Evolutionary conservation across 2,329 filamentous ascomycete species (phyloP), one percentile per base, ranked within the genome.

Genomic region (Mariannaea elegans): DNA sequence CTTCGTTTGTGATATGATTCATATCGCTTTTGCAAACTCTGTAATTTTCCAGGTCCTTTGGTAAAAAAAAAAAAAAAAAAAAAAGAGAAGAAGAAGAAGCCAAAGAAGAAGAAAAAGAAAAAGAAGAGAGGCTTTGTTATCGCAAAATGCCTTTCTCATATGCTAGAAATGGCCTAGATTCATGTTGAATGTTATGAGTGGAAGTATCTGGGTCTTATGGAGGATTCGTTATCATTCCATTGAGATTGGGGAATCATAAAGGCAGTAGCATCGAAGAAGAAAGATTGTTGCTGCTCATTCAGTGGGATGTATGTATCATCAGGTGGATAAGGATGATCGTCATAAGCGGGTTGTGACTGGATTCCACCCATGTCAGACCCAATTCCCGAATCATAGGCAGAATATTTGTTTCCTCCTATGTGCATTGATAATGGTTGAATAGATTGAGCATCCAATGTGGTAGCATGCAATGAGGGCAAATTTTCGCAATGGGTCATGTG

Each of bases 321-420:
- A n/a, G 19, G 23, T 8, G 6, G 7, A 23, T 12, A 38, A 27
- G 9, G 5, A 3, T 39, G 19, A 1, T 54, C 48, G 10, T 51
- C 49, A 24, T 14, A 34, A 18, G 31, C 8, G 13, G 10, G n/a
- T n/a, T 46, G 31, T 3, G 32, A 54, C 4, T 16, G 31, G 4
- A 46, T 42, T 14, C 38, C 49, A 24, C 41, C 31, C 5, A 18
- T 27, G 23, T 54, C 39, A 12, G 51, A 46, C 18, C 51, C 42
- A 39, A 46, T 46, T 2, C 21, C 51, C 1, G 51, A 54, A 14
- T 54, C 51, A 31, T 54, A 19, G 23, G 51, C 21, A 10, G 32
- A 16, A 38, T 27, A 46, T 18, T 18, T 45, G n/a, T 23, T 42
- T 44, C 21, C 13, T n/a, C 12, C 24, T 21, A 24, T 14, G 9